Evolutionary conservation across 805 yeast genomes (phyloP).

Genomic region (Candida ulmi): DNA sequence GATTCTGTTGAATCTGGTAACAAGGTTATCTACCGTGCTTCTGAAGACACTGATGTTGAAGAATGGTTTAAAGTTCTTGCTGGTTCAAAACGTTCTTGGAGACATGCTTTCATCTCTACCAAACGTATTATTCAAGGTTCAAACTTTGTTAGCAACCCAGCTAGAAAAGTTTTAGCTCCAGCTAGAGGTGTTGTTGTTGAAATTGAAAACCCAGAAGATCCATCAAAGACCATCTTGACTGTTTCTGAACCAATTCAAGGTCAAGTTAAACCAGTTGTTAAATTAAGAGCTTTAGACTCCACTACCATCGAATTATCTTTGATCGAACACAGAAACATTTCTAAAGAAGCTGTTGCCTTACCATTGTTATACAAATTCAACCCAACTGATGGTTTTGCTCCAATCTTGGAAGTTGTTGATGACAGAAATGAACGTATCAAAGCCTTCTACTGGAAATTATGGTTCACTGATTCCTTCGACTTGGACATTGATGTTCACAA

Average conservation of each 20-base stretch:
- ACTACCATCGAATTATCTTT: conserved; percentile 61
- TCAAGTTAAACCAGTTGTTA: conserved; percentile 58
- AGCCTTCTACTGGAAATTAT: conserved; percentile 93
- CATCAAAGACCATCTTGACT: conserved; percentile 53
- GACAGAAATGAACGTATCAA: conserved; percentile 92
- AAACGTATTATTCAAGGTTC: conserved; percentile 80
- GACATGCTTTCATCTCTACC: conserved; percentile 81
- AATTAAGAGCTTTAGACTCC: conserved; percentile 45
- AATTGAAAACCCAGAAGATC: conserved; percentile 45
- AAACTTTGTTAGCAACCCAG: conserved; percentile 74
- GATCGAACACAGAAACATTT: conserved; percentile 86
- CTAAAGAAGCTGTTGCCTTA: conserved; percentile 66
- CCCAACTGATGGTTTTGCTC: conserved; percentile 91
- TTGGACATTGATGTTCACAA: conserved; percentile 64
- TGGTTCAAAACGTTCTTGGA: conserved; percentile 77
- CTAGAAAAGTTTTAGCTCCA: conserved; percentile 77
- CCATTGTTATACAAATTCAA: conserved; percentile 73
- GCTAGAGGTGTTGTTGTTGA: conserved; percentile 56
- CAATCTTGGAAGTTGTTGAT: conserved; percentile 83
- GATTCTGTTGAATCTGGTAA: conserved; percentile 28
- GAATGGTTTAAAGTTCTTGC: conserved; percentile 80
- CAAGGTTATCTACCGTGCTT: conserved; percentile 34
- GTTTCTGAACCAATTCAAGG: conserved; percentile 73
- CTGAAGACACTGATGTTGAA: conserved; percentile 26
- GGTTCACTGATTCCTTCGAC: conserved; percentile 73